A percentile compares a stretch with the other conserved stretches of the same genome.
Evolutionary conservation across 2,329 filamentous ascomycete genomes (phyloP).

Genomic region (Diplodia mutila): DNA sequence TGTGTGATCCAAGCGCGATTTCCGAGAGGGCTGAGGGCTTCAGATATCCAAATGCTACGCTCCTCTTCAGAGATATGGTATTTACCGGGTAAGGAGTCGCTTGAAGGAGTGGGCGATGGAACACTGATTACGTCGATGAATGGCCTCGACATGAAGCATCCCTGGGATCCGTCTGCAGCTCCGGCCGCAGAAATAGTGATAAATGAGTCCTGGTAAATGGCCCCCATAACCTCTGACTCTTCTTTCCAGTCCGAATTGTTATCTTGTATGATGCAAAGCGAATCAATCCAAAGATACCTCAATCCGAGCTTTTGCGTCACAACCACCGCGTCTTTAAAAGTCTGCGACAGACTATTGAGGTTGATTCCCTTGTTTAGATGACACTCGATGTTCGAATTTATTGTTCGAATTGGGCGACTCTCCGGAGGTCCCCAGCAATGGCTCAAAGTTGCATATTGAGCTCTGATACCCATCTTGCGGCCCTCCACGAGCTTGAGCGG

Average conservation of each 20-base stretch:
- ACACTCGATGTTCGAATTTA: not conserved
- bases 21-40: not conserved
- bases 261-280: not conserved
- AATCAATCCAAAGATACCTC: slow-evolving; percentile 24
- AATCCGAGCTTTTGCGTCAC: not conserved
- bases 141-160: not conserved
- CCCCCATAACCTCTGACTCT: not conserved
- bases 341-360: not conserved
- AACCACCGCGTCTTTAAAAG: not conserved
- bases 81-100: not conserved
- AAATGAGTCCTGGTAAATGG: not conserved
- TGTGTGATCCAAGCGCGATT: slow-evolving; percentile 1
- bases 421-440: not conserved
- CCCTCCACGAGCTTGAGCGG: not conserved
- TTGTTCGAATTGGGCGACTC: not conserved
- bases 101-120: not conserved
- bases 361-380: not conserved
- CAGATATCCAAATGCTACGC: not conserved
- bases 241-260: not conserved
- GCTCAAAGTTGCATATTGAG: not conserved
- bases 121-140: not conserved
- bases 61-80: too few species aligned
- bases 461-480: not conserved
- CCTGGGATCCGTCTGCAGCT: not conserved
- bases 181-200: not conserved